Conservation (phyloP, 2,329 filamentous ascomycete species). For the Ascochyta fabae region DNA sequence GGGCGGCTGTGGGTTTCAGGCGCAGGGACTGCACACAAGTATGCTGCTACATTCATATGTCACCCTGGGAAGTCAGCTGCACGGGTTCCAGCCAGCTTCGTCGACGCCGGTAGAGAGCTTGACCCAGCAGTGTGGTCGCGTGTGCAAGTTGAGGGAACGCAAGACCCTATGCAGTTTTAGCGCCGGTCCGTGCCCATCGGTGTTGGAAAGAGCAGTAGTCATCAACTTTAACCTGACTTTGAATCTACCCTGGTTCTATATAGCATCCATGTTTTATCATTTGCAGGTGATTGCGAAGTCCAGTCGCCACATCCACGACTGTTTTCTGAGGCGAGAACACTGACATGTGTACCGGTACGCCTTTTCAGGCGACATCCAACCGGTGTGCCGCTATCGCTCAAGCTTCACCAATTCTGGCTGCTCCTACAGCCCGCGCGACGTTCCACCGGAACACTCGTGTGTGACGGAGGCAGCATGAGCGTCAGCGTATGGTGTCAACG, state of each 20-base stretch:
- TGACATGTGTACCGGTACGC: background rate
- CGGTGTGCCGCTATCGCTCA: constrained; percentile 14
- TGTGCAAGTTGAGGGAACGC: background rate
- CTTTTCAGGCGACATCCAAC: background rate
- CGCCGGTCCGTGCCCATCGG: constrained; percentile 1
- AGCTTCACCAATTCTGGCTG: constrained; percentile 11
- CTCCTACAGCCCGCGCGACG: constrained; percentile 10
- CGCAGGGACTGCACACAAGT: background rate
- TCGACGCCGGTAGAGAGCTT: constrained; percentile 8
- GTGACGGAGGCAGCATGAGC: constrained; percentile 17
- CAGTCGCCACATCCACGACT: too few relatives aligned
- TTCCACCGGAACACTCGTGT: constrained; percentile 14
- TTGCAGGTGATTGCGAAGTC: too few relatives aligned
- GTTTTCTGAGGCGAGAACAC: background rate
- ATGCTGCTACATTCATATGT: constrained; percentile 9
- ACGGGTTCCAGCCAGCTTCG: constrained; percentile 2
- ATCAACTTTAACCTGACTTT: background rate
- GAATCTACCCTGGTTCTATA: background rate
- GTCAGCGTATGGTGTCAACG: constrained; percentile 6
- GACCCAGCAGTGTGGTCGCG: constrained; percentile 10
- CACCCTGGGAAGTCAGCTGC: background rate
- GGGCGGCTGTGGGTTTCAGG: background rate
- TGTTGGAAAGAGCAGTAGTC: background rate
- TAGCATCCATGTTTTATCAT: background rate
- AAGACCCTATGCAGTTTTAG: constrained; percentile 4